These are phyloP conservation scores for Lactifluus subvellereus DNA, from an alignment of 768 basidiomycete genomes.

Conservation along the genomic window DNA sequence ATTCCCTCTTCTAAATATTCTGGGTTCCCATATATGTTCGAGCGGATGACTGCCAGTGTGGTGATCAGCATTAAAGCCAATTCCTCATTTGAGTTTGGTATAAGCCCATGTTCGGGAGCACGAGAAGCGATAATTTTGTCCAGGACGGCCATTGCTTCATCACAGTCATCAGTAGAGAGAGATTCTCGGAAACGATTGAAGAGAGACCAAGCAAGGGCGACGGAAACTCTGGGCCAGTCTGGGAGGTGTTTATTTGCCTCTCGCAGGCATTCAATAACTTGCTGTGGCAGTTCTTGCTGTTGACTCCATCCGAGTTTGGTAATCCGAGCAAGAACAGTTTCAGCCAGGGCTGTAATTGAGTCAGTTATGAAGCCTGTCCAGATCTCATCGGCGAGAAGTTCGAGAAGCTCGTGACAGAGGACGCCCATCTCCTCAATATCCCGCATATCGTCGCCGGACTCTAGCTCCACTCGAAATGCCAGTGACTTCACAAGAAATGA, in stretches of 20 bases:
- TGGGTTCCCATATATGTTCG: not conserved
- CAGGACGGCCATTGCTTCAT: no score
- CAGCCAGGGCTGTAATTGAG: no score
- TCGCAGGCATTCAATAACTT: not conserved
- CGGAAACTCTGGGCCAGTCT: not conserved
- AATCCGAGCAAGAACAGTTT: not conserved
- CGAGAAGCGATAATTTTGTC: not conserved
- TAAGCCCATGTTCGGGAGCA: no score
- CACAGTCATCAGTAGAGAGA: no score
- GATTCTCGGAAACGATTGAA: not conserved
- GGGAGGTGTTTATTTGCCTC: not conserved
- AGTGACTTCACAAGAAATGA: not conserved
- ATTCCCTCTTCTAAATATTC: no score
- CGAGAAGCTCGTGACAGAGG: not conserved
- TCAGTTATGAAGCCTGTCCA: not conserved
- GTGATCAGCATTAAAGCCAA: no score
- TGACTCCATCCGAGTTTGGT: not conserved
- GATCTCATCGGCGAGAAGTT: no score
- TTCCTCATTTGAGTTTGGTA: no score
- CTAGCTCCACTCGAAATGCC: not conserved
- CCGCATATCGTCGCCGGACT: not conserved
- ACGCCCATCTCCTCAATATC: not conserved
- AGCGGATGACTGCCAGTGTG: no score
- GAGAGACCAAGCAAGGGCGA: not conserved
- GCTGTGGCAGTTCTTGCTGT: not conserved